Conservation (phyloP, 306 rosid genomes). For the Fragaria ananassa region DNA sequence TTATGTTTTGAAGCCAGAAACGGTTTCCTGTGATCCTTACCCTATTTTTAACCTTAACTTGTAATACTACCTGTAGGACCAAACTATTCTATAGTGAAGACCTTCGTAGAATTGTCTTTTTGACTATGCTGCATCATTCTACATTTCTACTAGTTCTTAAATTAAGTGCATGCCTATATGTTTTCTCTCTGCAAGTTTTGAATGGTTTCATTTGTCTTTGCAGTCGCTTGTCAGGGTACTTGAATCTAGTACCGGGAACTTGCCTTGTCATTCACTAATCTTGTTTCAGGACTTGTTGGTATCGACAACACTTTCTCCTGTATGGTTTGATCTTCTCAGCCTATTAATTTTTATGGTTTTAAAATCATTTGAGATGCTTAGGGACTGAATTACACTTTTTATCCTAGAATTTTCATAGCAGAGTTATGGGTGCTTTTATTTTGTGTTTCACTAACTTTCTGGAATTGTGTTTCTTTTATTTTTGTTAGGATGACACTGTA, state of each 20-base stretch:
- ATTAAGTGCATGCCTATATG: background rate
- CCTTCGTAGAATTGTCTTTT: background rate
- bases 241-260: slow-evolving; percentile 74
- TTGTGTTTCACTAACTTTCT: background rate
- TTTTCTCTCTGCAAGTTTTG: slow-evolving; percentile 7
- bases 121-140: background rate
- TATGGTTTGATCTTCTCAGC: slow-evolving; percentile 51
- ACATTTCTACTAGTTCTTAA: background rate
- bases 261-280: slow-evolving; percentile 74
- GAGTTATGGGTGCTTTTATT: background rate
- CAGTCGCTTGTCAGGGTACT: slow-evolving; percentile 88
- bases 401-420: background rate
- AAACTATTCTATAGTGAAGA: background rate
- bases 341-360: slow-evolving; percentile 8
- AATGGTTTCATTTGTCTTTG: slow-evolving; percentile 35
- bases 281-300: slow-evolving; percentile 93
- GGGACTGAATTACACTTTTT: background rate
- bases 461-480: slow-evolving; percentile 15
- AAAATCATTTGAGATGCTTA: slow-evolving; percentile 14
- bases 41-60: background rate
- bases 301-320: slow-evolving; percentile 91
- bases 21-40: background rate
- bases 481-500: slow-evolving; percentile 80
- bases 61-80: background rate
- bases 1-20: background rate